Conservation (phyloP, 2,329 filamentous ascomycete species). For the Botrytis byssoidea region DNA sequence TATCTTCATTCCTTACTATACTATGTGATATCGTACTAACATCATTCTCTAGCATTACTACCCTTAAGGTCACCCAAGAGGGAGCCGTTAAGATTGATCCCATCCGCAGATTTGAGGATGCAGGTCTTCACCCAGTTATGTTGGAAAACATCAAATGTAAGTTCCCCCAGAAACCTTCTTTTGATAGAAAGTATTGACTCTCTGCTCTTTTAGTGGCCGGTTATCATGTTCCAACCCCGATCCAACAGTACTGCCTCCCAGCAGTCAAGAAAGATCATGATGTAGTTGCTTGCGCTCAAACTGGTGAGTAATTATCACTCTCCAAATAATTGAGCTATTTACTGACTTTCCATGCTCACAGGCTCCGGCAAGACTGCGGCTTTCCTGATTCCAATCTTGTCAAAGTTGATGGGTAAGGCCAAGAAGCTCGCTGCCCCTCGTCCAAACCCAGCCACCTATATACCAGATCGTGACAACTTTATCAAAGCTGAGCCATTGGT, state of each 20-base stretch:
- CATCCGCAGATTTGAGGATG: slow-evolving; percentile 63
- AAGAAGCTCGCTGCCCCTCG: slow-evolving; percentile 80
- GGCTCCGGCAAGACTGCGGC: slow-evolving; percentile 96
- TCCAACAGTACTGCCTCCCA: slow-evolving; percentile 82
- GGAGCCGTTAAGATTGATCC: slow-evolving; percentile 52
- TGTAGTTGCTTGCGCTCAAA: slow-evolving; percentile 87
- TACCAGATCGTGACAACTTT: slow-evolving; percentile 45
- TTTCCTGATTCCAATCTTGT: slow-evolving; percentile 84
- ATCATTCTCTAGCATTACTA: slow-evolving; percentile 48
- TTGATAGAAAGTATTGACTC: not conserved
- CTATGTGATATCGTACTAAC: slow-evolving; percentile 27
- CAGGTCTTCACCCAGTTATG: slow-evolving; percentile 83
- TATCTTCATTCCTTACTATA: slow-evolving; percentile 1
- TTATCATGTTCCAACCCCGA: slow-evolving; percentile 75
- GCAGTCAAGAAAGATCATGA: slow-evolving; percentile 75
- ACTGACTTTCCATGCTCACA: slow-evolving; percentile 41
- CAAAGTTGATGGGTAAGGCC: slow-evolving; percentile 91
- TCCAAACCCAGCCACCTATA: slow-evolving; percentile 60
- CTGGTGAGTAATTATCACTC: slow-evolving; percentile 58
- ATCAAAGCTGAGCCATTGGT: slow-evolving; percentile 84
- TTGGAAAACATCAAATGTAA: slow-evolving; percentile 64
- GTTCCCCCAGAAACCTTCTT: not conserved
- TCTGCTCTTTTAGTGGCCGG: slow-evolving; percentile 49
- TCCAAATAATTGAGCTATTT: not conserved
- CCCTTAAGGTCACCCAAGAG: slow-evolving; percentile 58